Conservation (phyloP, 2,329 filamentous ascomycete species). For the Aspergillus vadensis region DNA sequence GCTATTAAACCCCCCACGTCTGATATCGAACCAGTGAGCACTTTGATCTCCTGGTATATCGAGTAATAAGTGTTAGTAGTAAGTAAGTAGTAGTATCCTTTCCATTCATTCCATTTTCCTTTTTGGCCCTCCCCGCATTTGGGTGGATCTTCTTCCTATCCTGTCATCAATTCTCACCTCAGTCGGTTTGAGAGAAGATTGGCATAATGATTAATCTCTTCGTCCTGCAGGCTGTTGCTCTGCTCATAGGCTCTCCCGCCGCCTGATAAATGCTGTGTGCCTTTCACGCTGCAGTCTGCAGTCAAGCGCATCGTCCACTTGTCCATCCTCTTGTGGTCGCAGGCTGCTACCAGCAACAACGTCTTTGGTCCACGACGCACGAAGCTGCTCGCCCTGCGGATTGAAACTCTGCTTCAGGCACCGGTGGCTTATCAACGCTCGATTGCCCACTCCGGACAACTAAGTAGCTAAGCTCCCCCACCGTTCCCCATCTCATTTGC, state of each 20-base stretch:
- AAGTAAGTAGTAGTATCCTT: background rate
- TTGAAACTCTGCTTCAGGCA: constrained; percentile 7
- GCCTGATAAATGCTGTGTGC: constrained; percentile 13
- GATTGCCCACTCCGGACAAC: constrained; percentile 9
- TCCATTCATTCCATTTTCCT: background rate
- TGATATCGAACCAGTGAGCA: too few species aligned
- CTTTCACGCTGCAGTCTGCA: constrained; percentile 14
- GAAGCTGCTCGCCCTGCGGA: constrained; percentile 3
- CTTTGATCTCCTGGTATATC: too few species aligned
- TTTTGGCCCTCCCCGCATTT: background rate
- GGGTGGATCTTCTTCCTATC: constrained; percentile 2
- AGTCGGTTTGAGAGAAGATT: background rate
- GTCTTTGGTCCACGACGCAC: constrained; percentile 5
- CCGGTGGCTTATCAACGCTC: constrained; percentile 1
- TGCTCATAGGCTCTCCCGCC: background rate
- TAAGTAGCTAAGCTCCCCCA: background rate
- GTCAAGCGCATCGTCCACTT: constrained; percentile 24
- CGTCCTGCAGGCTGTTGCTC: background rate
- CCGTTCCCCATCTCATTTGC: constrained; percentile 4
- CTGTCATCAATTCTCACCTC: constrained; percentile 8
- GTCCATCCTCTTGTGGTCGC: constrained; percentile 20
- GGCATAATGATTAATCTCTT: background rate
- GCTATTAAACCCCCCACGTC: background rate
- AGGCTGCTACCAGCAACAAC: constrained; percentile 2
- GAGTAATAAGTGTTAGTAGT: too few species aligned